Base-by-base conservation (phyloP, 257 asterid species). In the Przewalskia tangutica region DNA sequence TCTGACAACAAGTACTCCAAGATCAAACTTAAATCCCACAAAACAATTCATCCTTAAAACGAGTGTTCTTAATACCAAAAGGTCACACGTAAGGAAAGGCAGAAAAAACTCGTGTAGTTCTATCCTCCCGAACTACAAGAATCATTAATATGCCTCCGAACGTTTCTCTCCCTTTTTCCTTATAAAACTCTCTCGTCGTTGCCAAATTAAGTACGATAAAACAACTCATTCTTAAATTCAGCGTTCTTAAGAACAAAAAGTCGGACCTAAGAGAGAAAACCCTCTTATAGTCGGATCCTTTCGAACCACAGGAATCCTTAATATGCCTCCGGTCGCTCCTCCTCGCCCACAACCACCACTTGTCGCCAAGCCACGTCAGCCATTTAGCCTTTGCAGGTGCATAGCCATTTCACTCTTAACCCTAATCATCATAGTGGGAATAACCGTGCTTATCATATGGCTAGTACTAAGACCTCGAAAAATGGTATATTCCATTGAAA, bases 401-500 rank as follows among this genome's bases (percentile, higher is more conserved):
- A 84, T 92, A 20, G 88, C 87, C 20, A 59, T 82, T 5, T 81
- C 84, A 46, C 0, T 91, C 0, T 87, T 95, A 11, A 32, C 86
- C 82, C 86, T 93, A 2, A 84, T 95, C 5, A 71, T 90, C 62
- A n/a, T 94, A 20, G 81, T 83, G 0, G 97, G 97, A 51, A 68
- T 95, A 34, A 77, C 87, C 1, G 87, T 89, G 55, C 88, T 94
- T 80, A 86, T 95, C 76, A 38, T 83, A 6, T 95, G 97, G 97
- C 84, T 87, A 2, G 84, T 89, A 0, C 87, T 94, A 16, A 91
- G 73, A 34, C 99, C 98, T 0, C 87, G 53, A 51, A 85, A 82
- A 32, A 88, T 90, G 13, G 77, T 62, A 17, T 95, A 92, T 94
- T 89, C 97, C n/a, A 84, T 95, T 23, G 98, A 91, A 73, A 81